Base-by-base conservation (phyloP, 148 eudicot genomes). In the Tetragonia tetragonoides region DNA sequence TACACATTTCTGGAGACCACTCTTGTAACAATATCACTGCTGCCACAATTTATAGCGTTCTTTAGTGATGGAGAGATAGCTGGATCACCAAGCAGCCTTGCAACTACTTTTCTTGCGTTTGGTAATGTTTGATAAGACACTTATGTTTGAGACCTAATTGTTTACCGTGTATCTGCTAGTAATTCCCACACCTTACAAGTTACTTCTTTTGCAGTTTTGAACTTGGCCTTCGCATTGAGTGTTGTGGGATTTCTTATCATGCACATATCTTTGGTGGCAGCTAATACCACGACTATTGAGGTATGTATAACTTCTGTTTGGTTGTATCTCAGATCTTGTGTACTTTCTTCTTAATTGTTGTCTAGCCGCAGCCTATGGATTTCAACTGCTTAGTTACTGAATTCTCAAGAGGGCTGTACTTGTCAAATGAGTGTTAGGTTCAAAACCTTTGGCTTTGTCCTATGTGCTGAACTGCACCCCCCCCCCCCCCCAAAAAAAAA, bases 31-130 rank as follows among this genome's bases (percentile, higher is more conserved):
- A 66, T 96, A 73, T 87, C 97, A 39, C 82, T 96, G 75, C 77
- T 96, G 77, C 97, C 95, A 6, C 88, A 90, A 72, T 93, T 96
- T 84, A 87, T 96, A 78, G 89, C 89, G 81, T 96, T 96, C 90
- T 96, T 96, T 75, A 86, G 87, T 71, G 99, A 96, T 42, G 99
- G 85, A 56, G 99, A 96, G 83, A 90, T 96, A 85, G 89, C 92
- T 78, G 99, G 89, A 64, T 75, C 97, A 17, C 97, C 99, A 21
- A 89, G 95, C 85, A 85, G 87, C 74, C 87, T 96, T 75, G 99
- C 97, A 9, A 89, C 98, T 53, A 96, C 99, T 86, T 96, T 96
- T 84, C 93, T 96, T 78, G 87, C 99, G 38, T 96, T 96, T 87
- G 99, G 99, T 96, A 91, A 82, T 82, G 64, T 39, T 66, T 68